Base-by-base conservation (phyloP, 371 early-diverging fungal species). In the Rhizopus sp. region DNA sequence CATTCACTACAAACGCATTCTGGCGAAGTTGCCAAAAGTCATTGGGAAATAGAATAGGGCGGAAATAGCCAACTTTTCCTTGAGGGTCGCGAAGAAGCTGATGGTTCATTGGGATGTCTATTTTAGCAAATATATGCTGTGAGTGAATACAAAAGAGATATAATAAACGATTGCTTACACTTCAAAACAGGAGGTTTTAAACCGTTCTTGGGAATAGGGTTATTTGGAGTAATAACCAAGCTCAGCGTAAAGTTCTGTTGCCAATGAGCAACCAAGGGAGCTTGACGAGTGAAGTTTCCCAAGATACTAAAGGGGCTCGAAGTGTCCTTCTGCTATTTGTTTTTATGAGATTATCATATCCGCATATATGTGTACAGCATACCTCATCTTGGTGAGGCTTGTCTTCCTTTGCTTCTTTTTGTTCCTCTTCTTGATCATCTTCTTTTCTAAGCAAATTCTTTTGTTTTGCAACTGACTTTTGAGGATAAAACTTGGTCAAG, bases 1-100 rank as follows among this genome's bases (percentile, higher is more conserved):
- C 78, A 62, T 94, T 94, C 63, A 94, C 84, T 3, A 80, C 81
- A 39, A 69, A 72, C 13, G 88, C 70, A 32, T 93, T 84, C 9
- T 90, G 88, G n/a, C 70, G 70, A 30, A 95, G 70, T 34, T 86
- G 62, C 97, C 97, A 96, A 56, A 96, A 96, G 51, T 93, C 92
- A 61, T 96, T 94, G 35, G 83, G 81, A 54, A 79, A 89, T 39
- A 93, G 57, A 30, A 88, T 76, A 3, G 95, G 95, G n/a, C 79
- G 73, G 70, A 85, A 93, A 57, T 74, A 85, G 16, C 68, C 70
- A 68, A 63, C 62, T 53, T 71, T 75, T 38, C 60, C 75, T 37
- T 64, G 48, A 7, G 66, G 62, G 48, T 80, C 80, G 16, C 64
- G 64, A n/a, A 49, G 16, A 32, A 74, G 56, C 2, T 16, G 40